Conservation (phyloP, 2,329 filamentous ascomycete genomes). For the Sarocladium strictum region DNA sequence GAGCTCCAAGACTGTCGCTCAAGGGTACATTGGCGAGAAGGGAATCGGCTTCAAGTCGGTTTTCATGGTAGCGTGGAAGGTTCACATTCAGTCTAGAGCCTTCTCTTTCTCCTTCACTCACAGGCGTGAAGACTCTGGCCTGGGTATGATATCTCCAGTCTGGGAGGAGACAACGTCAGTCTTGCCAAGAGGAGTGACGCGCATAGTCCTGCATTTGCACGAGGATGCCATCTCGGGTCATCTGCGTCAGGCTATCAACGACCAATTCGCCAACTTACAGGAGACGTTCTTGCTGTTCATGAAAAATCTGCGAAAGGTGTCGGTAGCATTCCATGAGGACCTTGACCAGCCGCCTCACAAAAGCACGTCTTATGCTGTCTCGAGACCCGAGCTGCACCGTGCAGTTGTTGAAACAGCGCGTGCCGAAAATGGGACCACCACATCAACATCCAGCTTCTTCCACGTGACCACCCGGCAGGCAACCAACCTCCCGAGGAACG, state of each 20-base stretch:
- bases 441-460: slow-evolving; percentile 16
- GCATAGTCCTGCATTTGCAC: slow-evolving; percentile 32
- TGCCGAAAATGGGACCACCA: background rate
- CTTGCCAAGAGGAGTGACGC: slow-evolving; percentile 19
- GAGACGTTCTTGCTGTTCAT: slow-evolving; percentile 36
- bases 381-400: background rate
- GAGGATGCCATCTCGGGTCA: slow-evolving; percentile 16
- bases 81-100: slow-evolving; percentile 36
- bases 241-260: slow-evolving; percentile 19
- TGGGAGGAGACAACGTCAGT: slow-evolving; percentile 27
- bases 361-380: background rate
- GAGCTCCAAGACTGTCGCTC: slow-evolving; percentile 34
- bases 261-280: slow-evolving; percentile 32
- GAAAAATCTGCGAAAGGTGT: slow-evolving; percentile 21
- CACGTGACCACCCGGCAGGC: slow-evolving; percentile 24
- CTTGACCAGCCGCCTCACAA: background rate
- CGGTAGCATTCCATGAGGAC: background rate
- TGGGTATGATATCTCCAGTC: slow-evolving; percentile 44
- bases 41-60: slow-evolving; percentile 44
- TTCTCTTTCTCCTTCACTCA: slow-evolving; percentile 40
- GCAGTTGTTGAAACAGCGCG: background rate
- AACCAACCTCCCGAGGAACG: slow-evolving; percentile 23
- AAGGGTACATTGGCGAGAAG: slow-evolving; percentile 40
- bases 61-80: slow-evolving; percentile 39
- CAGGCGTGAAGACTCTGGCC: slow-evolving; percentile 31